Evolutionary conservation across 176 grass and related monocot genomes (phyloP).

Genomic region (Hordeum marinum): DNA sequence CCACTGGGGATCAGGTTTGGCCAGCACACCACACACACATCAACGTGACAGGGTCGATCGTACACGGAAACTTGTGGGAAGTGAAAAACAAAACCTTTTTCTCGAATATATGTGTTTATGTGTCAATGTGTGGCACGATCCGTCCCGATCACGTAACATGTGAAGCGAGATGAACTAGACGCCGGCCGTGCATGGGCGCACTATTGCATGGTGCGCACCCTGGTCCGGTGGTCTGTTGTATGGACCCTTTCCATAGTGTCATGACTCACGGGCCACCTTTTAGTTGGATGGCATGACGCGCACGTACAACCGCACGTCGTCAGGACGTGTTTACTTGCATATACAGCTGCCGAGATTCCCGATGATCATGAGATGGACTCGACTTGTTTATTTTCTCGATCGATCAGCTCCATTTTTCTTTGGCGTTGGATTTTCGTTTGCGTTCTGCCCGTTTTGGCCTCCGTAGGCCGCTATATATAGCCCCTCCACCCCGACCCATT

Average conservation of each 20-base stretch:
- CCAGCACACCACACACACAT: background rate
- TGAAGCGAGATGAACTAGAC: background rate
- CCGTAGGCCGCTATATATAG: constrained; percentile 44
- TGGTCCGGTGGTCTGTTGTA: background rate
- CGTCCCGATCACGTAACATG: background rate
- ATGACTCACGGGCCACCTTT: background rate
- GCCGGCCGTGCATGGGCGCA: background rate
- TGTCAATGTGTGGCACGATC: background rate
- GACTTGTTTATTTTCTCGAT: background rate
- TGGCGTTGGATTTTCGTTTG: background rate
- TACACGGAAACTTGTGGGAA: too few species aligned
- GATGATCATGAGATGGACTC: background rate
- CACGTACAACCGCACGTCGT: constrained; percentile 2
- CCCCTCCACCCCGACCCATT: background rate
- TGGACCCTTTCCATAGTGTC: background rate
- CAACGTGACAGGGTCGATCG: too few species aligned
- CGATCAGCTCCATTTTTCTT: background rate
- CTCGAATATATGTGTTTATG: too few species aligned
- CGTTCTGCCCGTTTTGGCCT: constrained; percentile 35
- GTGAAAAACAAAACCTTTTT: too few species aligned
- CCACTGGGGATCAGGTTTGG: background rate
- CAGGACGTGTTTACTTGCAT: background rate
- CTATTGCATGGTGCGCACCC: background rate
- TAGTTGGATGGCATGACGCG: background rate
- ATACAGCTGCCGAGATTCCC: constrained; percentile 37